These are phyloP conservation scores for Trichoderma afroharzianum DNA, from an alignment of 2,329 filamentous ascomycete species.

Conservation along the genomic window DNA sequence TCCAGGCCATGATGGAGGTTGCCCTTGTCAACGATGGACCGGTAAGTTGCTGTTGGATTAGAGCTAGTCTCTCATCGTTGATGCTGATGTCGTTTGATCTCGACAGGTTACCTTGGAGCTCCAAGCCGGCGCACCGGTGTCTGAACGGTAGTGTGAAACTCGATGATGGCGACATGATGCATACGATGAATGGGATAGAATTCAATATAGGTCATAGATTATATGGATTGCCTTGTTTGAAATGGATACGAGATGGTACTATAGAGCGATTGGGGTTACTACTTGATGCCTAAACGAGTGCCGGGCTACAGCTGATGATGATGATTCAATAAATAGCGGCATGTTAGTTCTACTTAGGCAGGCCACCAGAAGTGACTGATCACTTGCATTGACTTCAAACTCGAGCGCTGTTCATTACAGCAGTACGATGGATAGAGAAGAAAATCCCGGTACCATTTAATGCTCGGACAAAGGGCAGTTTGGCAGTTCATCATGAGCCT, in stretches of 20 bases:
- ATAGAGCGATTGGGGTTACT: neutral
- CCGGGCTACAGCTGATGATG: neutral
- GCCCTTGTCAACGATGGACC: slow-evolving; percentile 83
- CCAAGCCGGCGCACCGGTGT: slow-evolving; percentile 24
- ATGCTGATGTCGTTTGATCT: neutral
- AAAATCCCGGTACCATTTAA: neutral
- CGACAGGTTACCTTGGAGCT: slow-evolving; percentile 27
- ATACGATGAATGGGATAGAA: neutral
- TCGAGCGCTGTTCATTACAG: neutral
- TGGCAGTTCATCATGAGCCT: no score
- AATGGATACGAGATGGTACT: neutral
- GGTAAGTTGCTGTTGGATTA: slow-evolving; percentile 36
- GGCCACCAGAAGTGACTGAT: neutral
- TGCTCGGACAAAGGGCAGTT: neutral
- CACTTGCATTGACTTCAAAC: neutral
- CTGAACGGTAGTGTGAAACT: slow-evolving; percentile 7
- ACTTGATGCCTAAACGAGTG: neutral
- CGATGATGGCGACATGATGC: neutral
- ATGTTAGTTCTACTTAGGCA: neutral
- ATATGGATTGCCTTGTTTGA: neutral
- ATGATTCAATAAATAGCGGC: neutral
- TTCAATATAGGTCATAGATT: neutral
- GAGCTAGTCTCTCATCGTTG: neutral
- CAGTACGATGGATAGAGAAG: neutral
- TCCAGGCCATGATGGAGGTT: slow-evolving; percentile 99